phyloP scores from a whole-genome alignment of 495 filamentous ascomycete species.

The Choiromyces venosus region DNA sequence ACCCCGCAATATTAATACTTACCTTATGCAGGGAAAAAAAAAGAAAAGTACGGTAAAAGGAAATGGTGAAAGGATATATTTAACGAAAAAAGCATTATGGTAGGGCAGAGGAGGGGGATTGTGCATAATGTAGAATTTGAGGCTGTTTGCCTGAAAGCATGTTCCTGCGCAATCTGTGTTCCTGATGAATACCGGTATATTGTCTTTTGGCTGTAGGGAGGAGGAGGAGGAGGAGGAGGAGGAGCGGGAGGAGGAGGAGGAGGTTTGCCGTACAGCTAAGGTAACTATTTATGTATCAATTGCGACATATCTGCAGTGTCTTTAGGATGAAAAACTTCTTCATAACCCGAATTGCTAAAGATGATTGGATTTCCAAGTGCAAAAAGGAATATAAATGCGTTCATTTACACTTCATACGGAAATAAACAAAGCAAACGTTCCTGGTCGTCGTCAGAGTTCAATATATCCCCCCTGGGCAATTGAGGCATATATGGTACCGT shows the following conservation, averaged over 20 bases:
- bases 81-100: not conserved
- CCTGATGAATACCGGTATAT: not conserved
- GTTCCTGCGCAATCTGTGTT: not conserved
- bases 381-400: not conserved
- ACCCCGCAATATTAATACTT: not conserved
- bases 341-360: not conserved
- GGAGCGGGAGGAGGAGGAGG: not conserved
- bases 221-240: not conserved
- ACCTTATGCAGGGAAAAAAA: not conserved
- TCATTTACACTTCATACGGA: not conserved
- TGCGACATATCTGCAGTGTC: not conserved
- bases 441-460: not conserved
- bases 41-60: not conserved
- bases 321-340: not conserved
- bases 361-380: not conserved
- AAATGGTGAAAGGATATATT: not conserved
- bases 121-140: slow-evolving; percentile 4
- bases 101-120: not conserved
- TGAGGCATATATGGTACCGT: not conserved
- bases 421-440: not conserved
- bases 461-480: not conserved
- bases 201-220: not conserved
- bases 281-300: not conserved
- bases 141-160: not conserved
- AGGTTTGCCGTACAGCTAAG: not conserved